These are phyloP conservation scores for Alternaria tenuissima DNA, from an alignment of 2,329 filamentous ascomycete genomes.

Conservation along the genomic window DNA sequence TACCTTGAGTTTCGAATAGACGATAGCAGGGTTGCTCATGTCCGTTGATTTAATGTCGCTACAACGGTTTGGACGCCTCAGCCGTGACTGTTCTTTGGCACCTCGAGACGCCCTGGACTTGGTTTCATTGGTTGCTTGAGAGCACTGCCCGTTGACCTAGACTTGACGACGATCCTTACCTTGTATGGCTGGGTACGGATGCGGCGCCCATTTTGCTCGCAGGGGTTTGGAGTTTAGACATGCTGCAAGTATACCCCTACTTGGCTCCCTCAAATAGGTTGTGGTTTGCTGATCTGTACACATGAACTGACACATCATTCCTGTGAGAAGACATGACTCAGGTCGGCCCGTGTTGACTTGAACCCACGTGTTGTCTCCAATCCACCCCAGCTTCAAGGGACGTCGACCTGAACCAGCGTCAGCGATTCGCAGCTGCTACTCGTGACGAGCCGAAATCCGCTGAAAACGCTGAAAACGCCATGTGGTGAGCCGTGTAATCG, in stretches of 20 bases:
- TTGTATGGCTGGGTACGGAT: neutral
- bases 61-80: neutral
- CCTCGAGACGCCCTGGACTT: neutral
- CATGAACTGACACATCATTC: conserved; percentile 13
- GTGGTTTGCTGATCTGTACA: conserved; percentile 4
- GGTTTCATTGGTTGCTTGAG: neutral
- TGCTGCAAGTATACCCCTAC: neutral
- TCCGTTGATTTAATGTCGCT: neutral
- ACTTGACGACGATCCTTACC: conserved; percentile 10
- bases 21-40: neutral
- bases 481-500: conserved; percentile 7
- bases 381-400: neutral
- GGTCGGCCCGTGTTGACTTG: conserved; percentile 1
- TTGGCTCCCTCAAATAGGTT: conserved; percentile 2
- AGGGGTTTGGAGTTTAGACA: neutral
- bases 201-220: conserved; percentile 1
- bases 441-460: conserved; percentile 16
- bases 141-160: conserved; percentile 4
- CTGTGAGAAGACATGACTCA: conserved; percentile 21
- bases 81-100: neutral
- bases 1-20: neutral
- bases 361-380: neutral
- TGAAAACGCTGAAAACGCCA: conserved; percentile 13
- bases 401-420: conserved; percentile 5
- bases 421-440: conserved; percentile 13